Evolutionary conservation across 306 rosid species (phyloP).

Genomic region (Leucaena leucocephala): DNA sequence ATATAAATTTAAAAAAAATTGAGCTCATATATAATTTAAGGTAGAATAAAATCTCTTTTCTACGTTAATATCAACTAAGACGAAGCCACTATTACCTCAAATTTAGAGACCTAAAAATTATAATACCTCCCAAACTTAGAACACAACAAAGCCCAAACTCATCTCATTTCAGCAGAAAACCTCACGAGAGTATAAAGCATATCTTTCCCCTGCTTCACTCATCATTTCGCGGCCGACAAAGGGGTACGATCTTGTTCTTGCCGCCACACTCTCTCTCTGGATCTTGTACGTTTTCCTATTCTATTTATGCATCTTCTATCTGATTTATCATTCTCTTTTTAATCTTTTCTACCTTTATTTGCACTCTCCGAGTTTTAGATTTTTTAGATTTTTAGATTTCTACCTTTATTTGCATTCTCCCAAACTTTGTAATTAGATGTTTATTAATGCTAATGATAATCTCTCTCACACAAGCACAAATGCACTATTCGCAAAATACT

Average conservation of each 20-base stretch:
- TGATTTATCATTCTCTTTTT: neutral
- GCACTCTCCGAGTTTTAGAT: slow-evolving; percentile 15
- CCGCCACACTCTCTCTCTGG: slow-evolving; percentile 19
- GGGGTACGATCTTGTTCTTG: neutral
- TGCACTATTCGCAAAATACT: no score
- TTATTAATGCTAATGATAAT: no score
- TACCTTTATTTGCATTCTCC: neutral
- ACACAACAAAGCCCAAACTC: no score
- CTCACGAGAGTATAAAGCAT: neutral
- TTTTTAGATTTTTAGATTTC: neutral
- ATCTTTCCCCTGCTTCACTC: neutral
- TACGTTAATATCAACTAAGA: no score
- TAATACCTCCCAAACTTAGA: no score
- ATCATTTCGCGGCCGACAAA: neutral
- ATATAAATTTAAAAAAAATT: no score
- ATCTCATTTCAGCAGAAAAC: neutral
- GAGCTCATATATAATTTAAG: no score
- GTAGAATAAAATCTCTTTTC: no score
- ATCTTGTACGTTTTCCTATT: slow-evolving; percentile 24
- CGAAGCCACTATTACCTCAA: no score
- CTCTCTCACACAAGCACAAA: no score
- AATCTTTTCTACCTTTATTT: neutral
- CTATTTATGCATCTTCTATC: neutral
- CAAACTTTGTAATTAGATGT: neutral
- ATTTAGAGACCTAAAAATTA: no score